phyloP scores from a whole-genome alignment of 805 yeast species.

The Kodamaea restingae region DNA sequence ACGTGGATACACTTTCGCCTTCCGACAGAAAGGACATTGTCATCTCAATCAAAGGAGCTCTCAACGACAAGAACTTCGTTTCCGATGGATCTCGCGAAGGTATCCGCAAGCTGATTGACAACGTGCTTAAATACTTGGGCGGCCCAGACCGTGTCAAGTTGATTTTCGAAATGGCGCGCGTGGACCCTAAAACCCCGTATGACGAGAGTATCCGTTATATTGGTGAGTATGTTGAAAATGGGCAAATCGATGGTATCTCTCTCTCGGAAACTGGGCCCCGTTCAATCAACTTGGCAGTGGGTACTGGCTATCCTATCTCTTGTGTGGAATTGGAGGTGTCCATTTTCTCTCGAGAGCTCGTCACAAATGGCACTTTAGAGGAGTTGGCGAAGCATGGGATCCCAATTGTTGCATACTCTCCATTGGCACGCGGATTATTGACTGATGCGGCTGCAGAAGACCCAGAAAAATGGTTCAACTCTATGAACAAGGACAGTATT shows the following conservation, averaged over 20 bases:
- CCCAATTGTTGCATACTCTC: conserved; percentile 78
- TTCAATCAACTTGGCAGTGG: conserved; percentile 56
- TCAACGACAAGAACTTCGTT: conserved; percentile 26
- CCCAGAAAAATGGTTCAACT: conserved; percentile 28
- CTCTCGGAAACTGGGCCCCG: conserved; percentile 67
- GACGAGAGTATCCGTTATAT: conserved; percentile 57
- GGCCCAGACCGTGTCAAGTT: conserved; percentile 27
- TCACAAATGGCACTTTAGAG: conserved; percentile 59
- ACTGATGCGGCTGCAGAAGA: conserved; percentile 54
- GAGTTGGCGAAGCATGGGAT: conserved; percentile 54
- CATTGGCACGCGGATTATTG: conserved; percentile 74
- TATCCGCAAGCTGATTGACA: conserved; percentile 46
- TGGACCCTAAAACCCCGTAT: conserved; percentile 53
- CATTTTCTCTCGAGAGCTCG: conserved; percentile 58
- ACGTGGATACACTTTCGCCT: conserved; percentile 55
- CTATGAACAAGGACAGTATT: conserved; percentile 54
- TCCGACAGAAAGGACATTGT: conserved; percentile 48
- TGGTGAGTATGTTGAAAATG: conserved; percentile 55
- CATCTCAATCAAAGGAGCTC: conserved; percentile 67
- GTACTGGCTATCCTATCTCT: conserved; percentile 49
- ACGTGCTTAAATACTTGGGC: conserved; percentile 30
- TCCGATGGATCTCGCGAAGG: conserved; percentile 53
- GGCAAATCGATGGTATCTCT: conserved; percentile 66
- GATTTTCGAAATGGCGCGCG: conserved; percentile 66
- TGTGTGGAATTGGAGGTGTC: conserved; percentile 81